Evolutionary conservation across 192 early-diverging fungal species (phyloP), one percentile per base, ranked within the genome.

Genomic region (Chytriomyces sp.): DNA sequence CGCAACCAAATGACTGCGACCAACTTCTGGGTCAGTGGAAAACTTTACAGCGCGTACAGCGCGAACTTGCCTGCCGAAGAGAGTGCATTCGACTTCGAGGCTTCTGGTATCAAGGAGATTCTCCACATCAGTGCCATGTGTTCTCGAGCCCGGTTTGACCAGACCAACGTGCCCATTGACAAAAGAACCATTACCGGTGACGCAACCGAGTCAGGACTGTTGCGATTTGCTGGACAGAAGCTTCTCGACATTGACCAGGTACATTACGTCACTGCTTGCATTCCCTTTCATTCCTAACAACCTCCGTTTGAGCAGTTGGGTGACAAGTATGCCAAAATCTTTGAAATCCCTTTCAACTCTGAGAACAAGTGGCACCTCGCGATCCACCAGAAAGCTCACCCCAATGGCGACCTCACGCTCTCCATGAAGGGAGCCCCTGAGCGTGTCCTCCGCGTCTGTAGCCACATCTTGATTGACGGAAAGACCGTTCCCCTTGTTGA

Each of bases 271-370:
- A n/a, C n/a, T n/a, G 70, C 37, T 73, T 83, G 40, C 75, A 59
- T 52, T 59, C 64, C 31, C 64, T 61, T n/a, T 78, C 75, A 39
- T 69, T 75, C 19, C 39, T 71, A 39, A 57, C 67, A 59, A 73
- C 58, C 34, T 31, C 39, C n/a, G 65, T 72, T 95, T 79, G 95
- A 95, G 78, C 7, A 44, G 41, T 44, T 44, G 41, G 8, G 19
- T 7, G 84, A 88, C 17, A 52, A 58, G 44, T 92, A 92, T 72
- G 89, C 91, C 57, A 96, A 95, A 79, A 93, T 95, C 70, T 92
- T 96, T 82, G 96, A 98, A 78, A 90, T 98, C 37, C 96, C 96
- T 19, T 96, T 98, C 86, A 98, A 94, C 84, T 94, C 93, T 30
- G 91, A 66, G 0, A 94, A 90, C 87, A 98, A 98, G 78, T 94